Conservation (phyloP, 2,329 filamentous ascomycete species). For the Epicoccum sorghinum region DNA sequence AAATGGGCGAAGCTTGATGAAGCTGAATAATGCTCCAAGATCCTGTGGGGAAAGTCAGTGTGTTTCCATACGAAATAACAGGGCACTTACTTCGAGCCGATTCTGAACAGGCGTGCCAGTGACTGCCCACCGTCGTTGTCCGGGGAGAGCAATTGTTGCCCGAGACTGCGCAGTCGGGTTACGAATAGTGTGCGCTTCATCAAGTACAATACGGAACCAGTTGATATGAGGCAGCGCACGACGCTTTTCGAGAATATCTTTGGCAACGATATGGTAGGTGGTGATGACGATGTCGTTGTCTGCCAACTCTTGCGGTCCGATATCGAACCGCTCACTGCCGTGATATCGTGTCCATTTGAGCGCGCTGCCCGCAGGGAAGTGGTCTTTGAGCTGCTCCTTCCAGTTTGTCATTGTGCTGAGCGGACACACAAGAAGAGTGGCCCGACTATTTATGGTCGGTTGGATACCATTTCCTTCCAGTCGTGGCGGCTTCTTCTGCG, state of each 20-base stretch:
- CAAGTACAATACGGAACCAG: conserved; percentile 92
- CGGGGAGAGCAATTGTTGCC: conserved; percentile 78
- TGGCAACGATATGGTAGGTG: conserved; percentile 86
- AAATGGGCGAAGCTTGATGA: conserved; percentile 84
- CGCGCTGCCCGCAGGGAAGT: conserved; percentile 64
- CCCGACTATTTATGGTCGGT: conserved; percentile 68
- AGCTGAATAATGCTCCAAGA: conserved; percentile 82
- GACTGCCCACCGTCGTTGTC: conserved; percentile 91
- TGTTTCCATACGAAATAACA: neutral
- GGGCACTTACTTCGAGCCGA: conserved; percentile 61
- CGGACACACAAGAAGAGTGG: conserved; percentile 86
- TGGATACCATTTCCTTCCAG: conserved; percentile 17
- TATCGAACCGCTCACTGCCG: conserved; percentile 74
- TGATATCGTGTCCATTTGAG: conserved; percentile 86
- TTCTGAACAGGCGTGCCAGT: conserved; percentile 97
- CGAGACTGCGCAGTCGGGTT: conserved; percentile 85
- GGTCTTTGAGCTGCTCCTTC: conserved; percentile 88
- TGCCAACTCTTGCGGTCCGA: conserved; percentile 64
- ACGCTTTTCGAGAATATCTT: conserved; percentile 67
- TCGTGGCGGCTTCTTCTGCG: conserved; percentile 53
- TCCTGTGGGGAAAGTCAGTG: conserved; percentile 55
- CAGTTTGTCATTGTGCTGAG: conserved; percentile 92
- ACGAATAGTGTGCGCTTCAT: conserved; percentile 94
- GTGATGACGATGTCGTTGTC: conserved; percentile 86
- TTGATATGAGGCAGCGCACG: conserved; percentile 79